A percentile compares a stretch with the other conserved stretches of the same genome.
These are phyloP conservation scores for Mycena vitilis DNA, from an alignment of 768 basidiomycete genomes.

Conservation along the genomic window DNA sequence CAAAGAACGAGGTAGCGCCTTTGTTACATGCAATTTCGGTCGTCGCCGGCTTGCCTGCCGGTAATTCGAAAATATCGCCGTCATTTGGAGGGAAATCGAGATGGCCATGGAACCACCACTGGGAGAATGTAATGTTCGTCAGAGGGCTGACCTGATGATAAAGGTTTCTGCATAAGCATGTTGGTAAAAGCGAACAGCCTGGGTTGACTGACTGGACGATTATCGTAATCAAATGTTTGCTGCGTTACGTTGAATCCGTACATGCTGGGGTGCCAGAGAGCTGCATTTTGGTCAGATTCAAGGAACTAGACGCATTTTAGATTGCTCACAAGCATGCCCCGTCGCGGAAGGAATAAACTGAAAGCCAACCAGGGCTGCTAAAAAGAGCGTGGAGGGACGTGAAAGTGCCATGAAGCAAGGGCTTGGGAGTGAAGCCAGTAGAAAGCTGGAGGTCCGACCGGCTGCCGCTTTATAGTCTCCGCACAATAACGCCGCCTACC, in stretches of 20 bases:
- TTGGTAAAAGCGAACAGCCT: background rate
- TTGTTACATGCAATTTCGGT: constrained; percentile 71
- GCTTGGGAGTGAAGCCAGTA: background rate
- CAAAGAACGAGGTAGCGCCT: constrained; percentile 67
- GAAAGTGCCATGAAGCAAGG: constrained; percentile 24
- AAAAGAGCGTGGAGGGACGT: constrained; percentile 30
- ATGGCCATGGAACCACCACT: constrained; percentile 76
- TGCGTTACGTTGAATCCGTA: constrained; percentile 76
- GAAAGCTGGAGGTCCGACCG: background rate
- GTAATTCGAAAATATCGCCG: constrained; percentile 68
- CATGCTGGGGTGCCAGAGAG: constrained; percentile 65
- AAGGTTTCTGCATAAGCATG: background rate
- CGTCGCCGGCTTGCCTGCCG: constrained; percentile 66
- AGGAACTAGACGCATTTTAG: too few relatives aligned
- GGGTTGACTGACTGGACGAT: constrained; percentile 56
- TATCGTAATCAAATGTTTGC: constrained; percentile 67
- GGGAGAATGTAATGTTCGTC: constrained; percentile 62
- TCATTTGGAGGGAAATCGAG: constrained; percentile 67
- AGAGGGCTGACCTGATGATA: constrained; percentile 43
- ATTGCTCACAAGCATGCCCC: constrained; percentile 38
- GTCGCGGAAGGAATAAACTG: background rate
- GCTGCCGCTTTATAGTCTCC: background rate
- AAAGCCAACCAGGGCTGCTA: constrained; percentile 30
- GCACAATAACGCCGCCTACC: background rate
- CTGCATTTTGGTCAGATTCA: too few relatives aligned